Evolutionary conservation across 495 filamentous ascomycete species (phyloP).

Genomic region (Aspergillus cavernicola): DNA sequence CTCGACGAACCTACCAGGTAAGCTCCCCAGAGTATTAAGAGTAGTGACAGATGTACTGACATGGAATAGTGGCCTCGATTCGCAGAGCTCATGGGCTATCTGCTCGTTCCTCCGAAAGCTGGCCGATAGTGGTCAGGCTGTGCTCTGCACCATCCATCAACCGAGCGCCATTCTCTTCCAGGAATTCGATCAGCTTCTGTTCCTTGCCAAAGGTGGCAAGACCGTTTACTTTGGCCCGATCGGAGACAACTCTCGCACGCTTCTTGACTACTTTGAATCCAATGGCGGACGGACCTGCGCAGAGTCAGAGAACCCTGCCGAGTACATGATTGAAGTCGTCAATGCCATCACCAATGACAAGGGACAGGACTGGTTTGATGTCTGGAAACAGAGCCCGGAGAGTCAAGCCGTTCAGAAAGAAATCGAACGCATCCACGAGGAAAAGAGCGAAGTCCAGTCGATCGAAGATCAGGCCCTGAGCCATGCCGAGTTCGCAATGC

Average conservation of each 20-base stretch:
- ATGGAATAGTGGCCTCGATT: conserved; percentile 66
- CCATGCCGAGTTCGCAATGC: conserved; percentile 48
- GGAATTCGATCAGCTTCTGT: conserved; percentile 83
- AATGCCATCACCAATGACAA: conserved; percentile 53
- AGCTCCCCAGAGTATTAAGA: too few species aligned
- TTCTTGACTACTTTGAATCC: conserved; percentile 72
- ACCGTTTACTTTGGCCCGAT: conserved; percentile 89
- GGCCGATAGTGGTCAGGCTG: conserved; percentile 79
- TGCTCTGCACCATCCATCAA: conserved; percentile 93
- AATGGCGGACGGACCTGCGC: conserved; percentile 68
- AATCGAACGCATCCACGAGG: conserved; percentile 57
- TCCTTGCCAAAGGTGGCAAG: conserved; percentile 73
- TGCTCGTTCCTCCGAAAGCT: conserved; percentile 78
- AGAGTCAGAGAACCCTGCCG: conserved; percentile 71
- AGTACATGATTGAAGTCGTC: conserved; percentile 88
- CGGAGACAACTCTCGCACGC: conserved; percentile 64
- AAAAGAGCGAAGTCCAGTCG: conserved; percentile 20
- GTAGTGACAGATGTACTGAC: neutral
- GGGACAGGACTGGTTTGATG: conserved; percentile 69
- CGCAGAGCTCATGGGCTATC: conserved; percentile 84
- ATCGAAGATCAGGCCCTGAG: conserved; percentile 16
- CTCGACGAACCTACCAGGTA: conserved; percentile 78
- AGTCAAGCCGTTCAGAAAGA: conserved; percentile 58
- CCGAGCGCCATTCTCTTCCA: conserved; percentile 88
- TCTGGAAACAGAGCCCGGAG: conserved; percentile 72